These are phyloP conservation scores for Raddia guianensis DNA, from an alignment of 176 grass and related monocot species.

Conservation along the genomic window DNA sequence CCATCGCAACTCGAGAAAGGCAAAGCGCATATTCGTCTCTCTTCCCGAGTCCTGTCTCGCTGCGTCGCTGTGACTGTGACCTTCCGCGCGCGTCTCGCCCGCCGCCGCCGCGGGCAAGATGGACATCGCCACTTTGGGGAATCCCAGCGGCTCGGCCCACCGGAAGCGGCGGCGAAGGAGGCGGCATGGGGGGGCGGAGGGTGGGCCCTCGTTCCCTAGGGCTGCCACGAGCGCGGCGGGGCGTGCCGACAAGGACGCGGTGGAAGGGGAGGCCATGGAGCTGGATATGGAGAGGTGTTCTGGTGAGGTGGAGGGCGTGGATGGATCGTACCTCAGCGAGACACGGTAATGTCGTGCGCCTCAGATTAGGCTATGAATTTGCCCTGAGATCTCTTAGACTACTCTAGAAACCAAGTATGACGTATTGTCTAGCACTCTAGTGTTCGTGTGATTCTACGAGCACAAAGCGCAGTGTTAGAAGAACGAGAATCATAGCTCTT, in stretches of 20 bases:
- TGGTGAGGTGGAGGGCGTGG: constrained; percentile 32
- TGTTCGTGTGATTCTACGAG: neutral
- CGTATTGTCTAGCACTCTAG: neutral
- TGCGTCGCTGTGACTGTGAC: too few relatives aligned
- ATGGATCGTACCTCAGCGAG: constrained; percentile 73
- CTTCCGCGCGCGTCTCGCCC: too few relatives aligned
- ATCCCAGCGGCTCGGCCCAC: neutral
- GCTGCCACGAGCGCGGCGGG: constrained; percentile 20
- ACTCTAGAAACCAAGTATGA: neutral
- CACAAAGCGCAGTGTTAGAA: neutral
- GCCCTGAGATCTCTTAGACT: neutral
- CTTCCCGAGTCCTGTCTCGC: too few relatives aligned
- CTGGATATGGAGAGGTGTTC: constrained; percentile 26
- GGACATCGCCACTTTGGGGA: constrained; percentile 41
- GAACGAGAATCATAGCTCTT: neutral
- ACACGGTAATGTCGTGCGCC: constrained; percentile 61
- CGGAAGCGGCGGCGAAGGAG: constrained; percentile 43
- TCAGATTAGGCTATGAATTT: neutral
- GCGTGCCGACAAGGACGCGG: neutral
- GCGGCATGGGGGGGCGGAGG: constrained; percentile 40
- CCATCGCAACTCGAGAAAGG: too few relatives aligned
- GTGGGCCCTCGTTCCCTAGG: constrained; percentile 32
- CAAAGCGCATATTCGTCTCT: too few relatives aligned
- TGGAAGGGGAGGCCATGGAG: constrained; percentile 26
- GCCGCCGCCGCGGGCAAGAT: constrained; percentile 19